phyloP scores from a whole-genome alignment of 2,329 filamentous ascomycete species.

The Talaromyces pinophilus region DNA sequence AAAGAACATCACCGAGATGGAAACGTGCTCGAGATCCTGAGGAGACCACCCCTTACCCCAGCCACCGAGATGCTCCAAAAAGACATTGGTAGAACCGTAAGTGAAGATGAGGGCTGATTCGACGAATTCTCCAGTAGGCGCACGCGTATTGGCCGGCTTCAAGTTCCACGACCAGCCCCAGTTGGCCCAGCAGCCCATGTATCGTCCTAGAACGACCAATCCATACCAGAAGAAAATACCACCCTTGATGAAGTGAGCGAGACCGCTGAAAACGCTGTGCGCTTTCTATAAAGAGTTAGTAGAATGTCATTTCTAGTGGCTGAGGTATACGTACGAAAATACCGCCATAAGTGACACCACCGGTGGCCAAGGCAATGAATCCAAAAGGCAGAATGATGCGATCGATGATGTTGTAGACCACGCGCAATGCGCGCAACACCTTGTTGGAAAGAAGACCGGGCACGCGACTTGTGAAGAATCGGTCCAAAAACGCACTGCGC shows the following conservation, averaged over 20 bases:
- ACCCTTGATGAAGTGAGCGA: constrained; percentile 93
- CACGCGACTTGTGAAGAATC: constrained; percentile 57
- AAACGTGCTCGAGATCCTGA: constrained; percentile 85
- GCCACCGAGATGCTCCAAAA: constrained; percentile 80
- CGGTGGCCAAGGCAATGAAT: constrained; percentile 70
- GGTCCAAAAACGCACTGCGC: constrained; percentile 49
- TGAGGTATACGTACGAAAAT: constrained; percentile 69
- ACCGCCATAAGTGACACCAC: constrained; percentile 74
- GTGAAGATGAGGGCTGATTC: constrained; percentile 88
- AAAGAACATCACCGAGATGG: constrained; percentile 91
- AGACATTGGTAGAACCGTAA: constrained; percentile 87
- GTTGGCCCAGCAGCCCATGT: constrained; percentile 86
- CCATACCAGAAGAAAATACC: constrained; percentile 95
- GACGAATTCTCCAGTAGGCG: constrained; percentile 80
- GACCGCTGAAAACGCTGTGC: constrained; percentile 71
- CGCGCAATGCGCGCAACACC: constrained; percentile 59
- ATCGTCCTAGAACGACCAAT: constrained; percentile 80
- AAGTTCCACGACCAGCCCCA: constrained; percentile 96
- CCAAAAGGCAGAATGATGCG: constrained; percentile 76
- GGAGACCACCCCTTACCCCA: constrained; percentile 72
- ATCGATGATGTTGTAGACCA: constrained; percentile 70
- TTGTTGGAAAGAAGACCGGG: constrained; percentile 58
- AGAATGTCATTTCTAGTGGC: too few species aligned
- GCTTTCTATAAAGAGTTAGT: constrained; percentile 57
- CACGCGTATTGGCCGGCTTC: constrained; percentile 66